Conservation (phyloP, 495 filamentous ascomycete species). For the Physcia stellaris region DNA sequence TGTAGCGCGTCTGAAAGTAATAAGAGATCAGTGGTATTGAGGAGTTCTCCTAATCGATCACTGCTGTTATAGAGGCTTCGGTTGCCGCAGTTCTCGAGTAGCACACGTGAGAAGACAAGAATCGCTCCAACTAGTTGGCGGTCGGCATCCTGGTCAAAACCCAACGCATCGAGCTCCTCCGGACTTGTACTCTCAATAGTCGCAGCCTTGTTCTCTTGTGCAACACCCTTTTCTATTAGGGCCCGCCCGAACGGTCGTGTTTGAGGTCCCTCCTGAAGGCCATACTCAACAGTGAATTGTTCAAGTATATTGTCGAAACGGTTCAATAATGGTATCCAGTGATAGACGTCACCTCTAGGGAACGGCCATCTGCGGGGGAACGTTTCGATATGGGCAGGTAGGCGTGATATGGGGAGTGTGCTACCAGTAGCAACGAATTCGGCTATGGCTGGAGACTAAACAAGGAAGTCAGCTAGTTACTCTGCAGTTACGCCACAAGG, state of each 20-base stretch:
- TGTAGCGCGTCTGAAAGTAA: constrained; percentile 63
- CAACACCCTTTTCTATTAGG: constrained; percentile 43
- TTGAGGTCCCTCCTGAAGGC: constrained; percentile 69
- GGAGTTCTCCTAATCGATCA: constrained; percentile 66
- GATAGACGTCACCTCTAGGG: constrained; percentile 91
- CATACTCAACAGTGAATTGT: constrained; percentile 67
- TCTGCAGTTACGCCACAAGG: constrained; percentile 4
- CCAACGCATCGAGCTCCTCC: constrained; percentile 38
- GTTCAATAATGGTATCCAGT: constrained; percentile 94
- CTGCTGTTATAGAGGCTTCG: constrained; percentile 93
- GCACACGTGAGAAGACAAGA: constrained; percentile 68
- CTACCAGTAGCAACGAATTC: constrained; percentile 59
- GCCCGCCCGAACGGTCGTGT: constrained; percentile 53
- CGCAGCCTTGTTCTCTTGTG: constrained; percentile 22
- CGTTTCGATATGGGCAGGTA: constrained; percentile 60
- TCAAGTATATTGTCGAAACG: constrained; percentile 85
- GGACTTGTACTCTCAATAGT: constrained; percentile 23
- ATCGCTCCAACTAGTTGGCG: constrained; percentile 63
- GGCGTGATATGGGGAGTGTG: constrained; percentile 54
- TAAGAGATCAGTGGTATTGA: constrained; percentile 71
- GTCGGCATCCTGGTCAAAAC: constrained; percentile 63
- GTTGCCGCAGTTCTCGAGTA: constrained; percentile 93
- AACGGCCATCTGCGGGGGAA: constrained; percentile 90
- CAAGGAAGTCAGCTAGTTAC: constrained; percentile 3
- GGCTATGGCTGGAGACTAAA: constrained; percentile 72